Percentiles rank a stretch among this genome's conserved stretches.
phyloP scores from a whole-genome alignment of 129 eudicot species.

The Centrapalus pauciflorus region DNA sequence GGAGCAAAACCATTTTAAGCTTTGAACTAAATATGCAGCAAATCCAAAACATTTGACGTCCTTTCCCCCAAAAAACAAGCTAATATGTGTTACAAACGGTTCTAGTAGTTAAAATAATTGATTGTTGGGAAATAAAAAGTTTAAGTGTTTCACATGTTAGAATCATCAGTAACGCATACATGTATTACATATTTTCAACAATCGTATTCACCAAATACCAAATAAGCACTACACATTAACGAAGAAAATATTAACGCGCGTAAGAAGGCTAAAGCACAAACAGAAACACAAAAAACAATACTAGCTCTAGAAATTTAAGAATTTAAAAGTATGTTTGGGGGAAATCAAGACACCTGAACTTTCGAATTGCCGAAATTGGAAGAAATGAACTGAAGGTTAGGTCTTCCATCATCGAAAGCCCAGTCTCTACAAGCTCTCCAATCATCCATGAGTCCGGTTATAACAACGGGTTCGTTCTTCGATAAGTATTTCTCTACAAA shows the following conservation, averaged over 20 bases:
- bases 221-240: neutral
- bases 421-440: constrained; percentile 82
- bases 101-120: neutral
- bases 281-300: neutral
- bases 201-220: neutral
- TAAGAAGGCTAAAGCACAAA: neutral
- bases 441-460: constrained; percentile 73
- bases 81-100: neutral
- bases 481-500: constrained; percentile 51
- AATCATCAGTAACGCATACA: neutral
- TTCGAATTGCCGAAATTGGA: constrained; percentile 52
- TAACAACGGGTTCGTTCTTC: constrained; percentile 63
- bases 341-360: constrained; percentile 55
- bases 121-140: neutral
- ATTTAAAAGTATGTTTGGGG: neutral
- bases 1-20: neutral
- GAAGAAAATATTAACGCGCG: neutral
- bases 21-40: neutral
- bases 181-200: neutral
- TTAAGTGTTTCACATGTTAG: neutral
- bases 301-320: neutral
- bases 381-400: constrained; percentile 60
- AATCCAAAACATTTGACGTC: neutral
- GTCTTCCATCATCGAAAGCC: constrained; percentile 53
- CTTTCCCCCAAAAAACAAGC: neutral